Evolutionary conservation across 2,329 filamentous ascomycete species (phyloP), one percentile per base, ranked within the genome.

Genomic region (Leptographium procerum): DNA sequence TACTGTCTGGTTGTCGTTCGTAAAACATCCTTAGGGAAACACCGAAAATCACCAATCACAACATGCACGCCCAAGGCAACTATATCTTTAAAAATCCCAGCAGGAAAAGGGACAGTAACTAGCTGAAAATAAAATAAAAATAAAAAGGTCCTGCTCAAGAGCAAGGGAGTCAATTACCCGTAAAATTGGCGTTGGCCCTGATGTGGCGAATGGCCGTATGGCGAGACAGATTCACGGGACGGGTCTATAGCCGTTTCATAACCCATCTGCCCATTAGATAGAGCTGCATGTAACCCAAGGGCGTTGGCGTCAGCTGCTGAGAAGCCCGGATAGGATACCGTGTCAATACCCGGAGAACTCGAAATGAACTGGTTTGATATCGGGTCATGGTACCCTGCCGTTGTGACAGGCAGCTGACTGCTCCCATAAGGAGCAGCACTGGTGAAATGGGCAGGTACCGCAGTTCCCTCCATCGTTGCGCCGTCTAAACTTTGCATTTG

Each of bases 181-280:
- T 26, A 65, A n/a, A 64, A 64, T n/a, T 62, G 60, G 1, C 64
- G 66, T 47, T 71, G 70, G 14, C 66, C 68, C 59, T 68, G 71
- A 50, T 73, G 69, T 6, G 75, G 74, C 11, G 75, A 77, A 50
- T 70, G 72, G 2, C 66, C 64, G 60, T 71, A 77, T 0, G 75
- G 74, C 36, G 75, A 76, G 14, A 70, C 69, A 2, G 74, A 76
- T 8, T 68, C 66, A 55, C 67, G 66, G 34, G 64, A 62, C 34
- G 67, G 66, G 53, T 70, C 66, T 29, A 69, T 63, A 57, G 71
- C 62, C 48, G 64, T 64, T 29, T 69, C 67, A 56, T 72, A 75
- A n/a, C 60, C 59, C 48, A 73, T 64, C 47, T 66, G 65, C 11
- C 57, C 60, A 31, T 29, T 55, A 5, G 59, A 57, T 10, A 68